Evolutionary conservation across 2,329 filamentous ascomycete genomes (phyloP), one percentile per base, ranked within the genome.

Genomic region (Cladosporium sp.): DNA sequence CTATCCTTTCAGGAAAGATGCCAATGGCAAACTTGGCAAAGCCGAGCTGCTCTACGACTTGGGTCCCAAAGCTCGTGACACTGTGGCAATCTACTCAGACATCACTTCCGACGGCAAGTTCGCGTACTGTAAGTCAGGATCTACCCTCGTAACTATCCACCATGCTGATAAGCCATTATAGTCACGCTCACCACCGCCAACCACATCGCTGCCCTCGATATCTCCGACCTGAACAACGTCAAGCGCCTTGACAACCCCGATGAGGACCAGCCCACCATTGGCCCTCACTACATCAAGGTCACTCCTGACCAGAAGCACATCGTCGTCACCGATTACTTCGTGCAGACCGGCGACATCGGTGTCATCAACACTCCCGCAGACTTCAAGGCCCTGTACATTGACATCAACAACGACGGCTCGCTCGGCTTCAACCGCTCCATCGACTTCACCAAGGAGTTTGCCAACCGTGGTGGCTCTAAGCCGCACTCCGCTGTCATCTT

Each of bases 241-340:
- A 87, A 85, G 77, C 84, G 87, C 12, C 84, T 89, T 26, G 87
- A 89, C 68, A 78, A 89, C 71, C 86, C 86, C 0, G 75, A 87
- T 65, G 84, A 85, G 74, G 75, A 80, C 34, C 87, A 89, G 74
- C 85, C 85, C 24, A 86, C 84, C 66, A 80, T 88, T 62, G 86
- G 86, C 0, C 86, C 86, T 0, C 87, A 89, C 78, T 89, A 88
- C 71, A 78, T 89, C 78, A 89, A 88, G 79, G 80, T 89, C 67
- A 84, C 85, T 4, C 86, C 87, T 0, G 87, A 88, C 69, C 86
- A 88, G 80, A 87, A 87, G 80, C 85, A 88, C 73, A 75, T 89
- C 18, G 80, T 88, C 2, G 86, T 88, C 15, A 87, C 85, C n/a
- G 87, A 87, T 62, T 89, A 89, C 78, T 89, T 89, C 71, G 85